These are phyloP conservation scores for Erythrophleum ivorense DNA, from an alignment of 331 rosid species.

Conservation along the genomic window DNA sequence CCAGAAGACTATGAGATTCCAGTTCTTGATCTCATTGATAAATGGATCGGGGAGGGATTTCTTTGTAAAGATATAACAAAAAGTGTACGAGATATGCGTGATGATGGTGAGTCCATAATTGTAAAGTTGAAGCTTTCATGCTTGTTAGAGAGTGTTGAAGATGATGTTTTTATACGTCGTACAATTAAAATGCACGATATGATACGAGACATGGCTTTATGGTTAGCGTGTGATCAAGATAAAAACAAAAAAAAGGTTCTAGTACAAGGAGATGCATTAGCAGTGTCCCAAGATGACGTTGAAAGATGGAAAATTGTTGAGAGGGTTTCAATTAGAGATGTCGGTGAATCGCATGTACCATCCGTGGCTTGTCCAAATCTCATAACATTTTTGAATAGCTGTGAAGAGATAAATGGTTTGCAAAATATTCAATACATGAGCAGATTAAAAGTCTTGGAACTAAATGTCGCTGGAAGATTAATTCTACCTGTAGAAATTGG, in stretches of 20 bases:
- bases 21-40: background rate
- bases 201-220: slow-evolving; percentile 10
- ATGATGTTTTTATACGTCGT: background rate
- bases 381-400: background rate
- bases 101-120: background rate
- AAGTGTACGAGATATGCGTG: background rate
- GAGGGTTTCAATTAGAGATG: background rate
- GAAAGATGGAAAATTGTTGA: background rate
- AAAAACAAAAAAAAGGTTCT: background rate
- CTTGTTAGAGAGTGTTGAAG: background rate
- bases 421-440: background rate
- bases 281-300: background rate
- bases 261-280: no score
- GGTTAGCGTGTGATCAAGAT: background rate
- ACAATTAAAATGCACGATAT: slow-evolving; percentile 6
- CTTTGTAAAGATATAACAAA: background rate
- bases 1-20: slow-evolving; percentile 19
- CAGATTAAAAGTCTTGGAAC: slow-evolving; percentile 19
- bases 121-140: background rate
- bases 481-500: slow-evolving; percentile 3
- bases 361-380: background rate
- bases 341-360: background rate
- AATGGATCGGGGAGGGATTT: background rate
- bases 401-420: background rate
- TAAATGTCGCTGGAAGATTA: fast-evolving